Evolutionary conservation across 768 basidiomycete species (phyloP).

Genomic region (Lactifluus hygrophoroides): DNA sequence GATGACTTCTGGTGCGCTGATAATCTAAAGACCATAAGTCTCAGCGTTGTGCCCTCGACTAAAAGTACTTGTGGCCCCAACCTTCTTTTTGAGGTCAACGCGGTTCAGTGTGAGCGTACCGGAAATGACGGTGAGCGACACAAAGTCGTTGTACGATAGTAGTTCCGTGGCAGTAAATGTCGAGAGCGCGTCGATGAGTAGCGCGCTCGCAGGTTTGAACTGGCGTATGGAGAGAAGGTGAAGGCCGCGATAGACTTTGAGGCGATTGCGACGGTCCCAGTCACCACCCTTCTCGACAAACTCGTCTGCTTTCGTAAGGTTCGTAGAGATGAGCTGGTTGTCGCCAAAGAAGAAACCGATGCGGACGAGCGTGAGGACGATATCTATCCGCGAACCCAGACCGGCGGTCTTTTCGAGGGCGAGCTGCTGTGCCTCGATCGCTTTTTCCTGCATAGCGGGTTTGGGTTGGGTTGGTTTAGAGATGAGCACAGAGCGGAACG

Average conservation of each 20-base stretch:
- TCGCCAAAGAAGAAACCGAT: constrained; percentile 89
- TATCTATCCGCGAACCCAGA: constrained; percentile 87
- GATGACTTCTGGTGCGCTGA: constrained; percentile 79
- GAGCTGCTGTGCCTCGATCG: constrained; percentile 69
- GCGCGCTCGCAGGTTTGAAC: constrained; percentile 78
- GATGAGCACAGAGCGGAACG: too few relatives aligned
- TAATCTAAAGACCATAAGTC: constrained; percentile 44
- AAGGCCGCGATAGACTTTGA: constrained; percentile 91
- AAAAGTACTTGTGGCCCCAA: constrained; percentile 22
- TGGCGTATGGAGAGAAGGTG: constrained; percentile 84
- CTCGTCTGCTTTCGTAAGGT: constrained; percentile 77
- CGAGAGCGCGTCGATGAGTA: constrained; percentile 83
- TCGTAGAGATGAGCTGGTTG: constrained; percentile 54
- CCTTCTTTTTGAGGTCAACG: constrained; percentile 89
- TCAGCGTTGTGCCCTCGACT: neutral
- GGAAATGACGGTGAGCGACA: constrained; percentile 75
- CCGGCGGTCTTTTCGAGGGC: constrained; percentile 91
- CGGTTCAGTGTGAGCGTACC: constrained; percentile 67
- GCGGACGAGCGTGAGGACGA: constrained; percentile 78
- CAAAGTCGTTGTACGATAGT: constrained; percentile 82
- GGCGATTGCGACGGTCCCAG: constrained; percentile 93
- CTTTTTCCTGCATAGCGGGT: constrained; percentile 48
- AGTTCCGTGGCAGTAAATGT: constrained; percentile 94
- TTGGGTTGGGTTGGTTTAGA: too few relatives aligned
- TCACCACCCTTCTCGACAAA: constrained; percentile 94